Evolutionary conservation across 2,329 filamentous ascomycete species (phyloP).

Genomic region (Colletotrichum nymphaeae): DNA sequence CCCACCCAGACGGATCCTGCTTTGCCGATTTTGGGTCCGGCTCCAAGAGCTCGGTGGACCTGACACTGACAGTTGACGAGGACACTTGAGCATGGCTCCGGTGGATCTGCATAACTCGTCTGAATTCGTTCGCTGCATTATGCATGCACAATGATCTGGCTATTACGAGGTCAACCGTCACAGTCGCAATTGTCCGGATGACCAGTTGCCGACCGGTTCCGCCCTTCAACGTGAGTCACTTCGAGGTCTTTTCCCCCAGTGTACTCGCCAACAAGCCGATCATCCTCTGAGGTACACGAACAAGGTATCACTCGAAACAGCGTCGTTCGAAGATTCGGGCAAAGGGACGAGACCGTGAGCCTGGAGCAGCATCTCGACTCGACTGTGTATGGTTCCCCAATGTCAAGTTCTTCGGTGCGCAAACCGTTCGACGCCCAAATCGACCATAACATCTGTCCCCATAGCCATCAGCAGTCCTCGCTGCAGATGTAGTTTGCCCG

Average conservation of each 20-base stretch:
- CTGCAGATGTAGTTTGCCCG: not conserved
- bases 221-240: not conserved
- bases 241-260: not conserved
- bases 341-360: not conserved
- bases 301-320: not conserved
- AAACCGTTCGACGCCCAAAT: no score
- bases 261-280: not conserved
- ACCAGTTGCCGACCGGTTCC: not conserved
- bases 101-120: not conserved
- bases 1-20: constrained; percentile 20
- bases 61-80: constrained; percentile 3
- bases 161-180: not conserved
- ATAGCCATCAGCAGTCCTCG: not conserved
- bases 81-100: not conserved
- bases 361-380: not conserved
- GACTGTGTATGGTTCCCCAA: not conserved
- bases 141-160: constrained; percentile 4
- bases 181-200: not conserved
- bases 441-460: not conserved
- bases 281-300: not conserved
- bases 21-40: constrained; percentile 25
- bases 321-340: not conserved
- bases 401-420: no score
- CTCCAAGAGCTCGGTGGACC: constrained; percentile 28
- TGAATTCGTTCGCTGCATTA: not conserved